These are phyloP conservation scores for Nemania bipapillata DNA, from an alignment of 2,329 filamentous ascomycete species.

Conservation along the genomic window DNA sequence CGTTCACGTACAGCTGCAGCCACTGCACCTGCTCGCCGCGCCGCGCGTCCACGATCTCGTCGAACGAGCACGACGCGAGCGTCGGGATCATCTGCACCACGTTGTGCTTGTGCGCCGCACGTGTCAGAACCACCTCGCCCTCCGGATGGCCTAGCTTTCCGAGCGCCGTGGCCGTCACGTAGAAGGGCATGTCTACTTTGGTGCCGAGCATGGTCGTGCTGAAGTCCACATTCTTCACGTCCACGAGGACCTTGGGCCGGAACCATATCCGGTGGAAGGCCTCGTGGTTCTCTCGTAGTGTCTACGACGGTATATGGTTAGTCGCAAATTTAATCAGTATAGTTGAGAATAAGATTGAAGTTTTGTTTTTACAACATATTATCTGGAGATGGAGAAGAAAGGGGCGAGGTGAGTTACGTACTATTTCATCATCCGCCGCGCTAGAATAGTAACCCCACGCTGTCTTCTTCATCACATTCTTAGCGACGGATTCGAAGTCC, in stretches of 20 bases:
- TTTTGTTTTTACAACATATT: neutral
- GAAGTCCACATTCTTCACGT: conserved; percentile 88
- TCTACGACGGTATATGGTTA: conserved; percentile 62
- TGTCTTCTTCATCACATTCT: conserved; percentile 90
- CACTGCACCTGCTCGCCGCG: conserved; percentile 87
- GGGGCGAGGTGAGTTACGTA: conserved; percentile 55
- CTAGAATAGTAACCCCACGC: conserved; percentile 99
- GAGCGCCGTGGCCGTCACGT: conserved; percentile 93
- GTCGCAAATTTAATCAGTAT: neutral
- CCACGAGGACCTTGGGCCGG: conserved; percentile 84
- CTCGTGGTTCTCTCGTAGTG: conserved; percentile 91
- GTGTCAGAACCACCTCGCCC: conserved; percentile 90
- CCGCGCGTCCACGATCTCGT: conserved; percentile 91
- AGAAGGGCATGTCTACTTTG: conserved; percentile 86
- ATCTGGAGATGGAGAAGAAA: neutral
- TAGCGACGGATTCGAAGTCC: conserved; percentile 95
- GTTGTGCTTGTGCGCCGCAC: conserved; percentile 83
- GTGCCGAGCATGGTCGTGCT: conserved; percentile 93
- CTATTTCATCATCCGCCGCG: conserved; percentile 88
- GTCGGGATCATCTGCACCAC: conserved; percentile 99
- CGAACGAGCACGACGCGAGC: conserved; percentile 94
- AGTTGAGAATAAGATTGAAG: neutral
- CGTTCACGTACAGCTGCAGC: conserved; percentile 98
- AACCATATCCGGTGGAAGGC: conserved; percentile 99
- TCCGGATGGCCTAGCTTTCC: conserved; percentile 95